phyloP scores from a whole-genome alignment of 2,329 filamentous ascomycete species.

The Ilyonectria robusta region DNA sequence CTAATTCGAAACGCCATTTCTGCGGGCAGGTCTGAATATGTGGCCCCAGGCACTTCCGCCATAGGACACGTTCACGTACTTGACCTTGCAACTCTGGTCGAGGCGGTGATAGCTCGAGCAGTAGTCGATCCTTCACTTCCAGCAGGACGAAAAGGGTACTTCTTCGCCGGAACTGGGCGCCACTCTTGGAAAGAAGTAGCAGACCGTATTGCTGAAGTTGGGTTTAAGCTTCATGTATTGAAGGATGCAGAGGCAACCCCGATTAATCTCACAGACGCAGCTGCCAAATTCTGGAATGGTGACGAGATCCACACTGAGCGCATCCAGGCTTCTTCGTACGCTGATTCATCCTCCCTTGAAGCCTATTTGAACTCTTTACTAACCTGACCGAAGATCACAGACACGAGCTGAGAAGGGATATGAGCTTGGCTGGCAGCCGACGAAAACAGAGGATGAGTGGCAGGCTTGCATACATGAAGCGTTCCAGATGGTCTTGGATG shows the following conservation, averaged over 20 bases:
- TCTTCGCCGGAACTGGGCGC: neutral
- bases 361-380: too few species aligned
- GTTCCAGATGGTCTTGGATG: too few species aligned
- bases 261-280: neutral
- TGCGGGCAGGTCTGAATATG: neutral
- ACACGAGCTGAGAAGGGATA: too few species aligned
- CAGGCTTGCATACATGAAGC: too few species aligned
- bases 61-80: neutral
- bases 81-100: neutral
- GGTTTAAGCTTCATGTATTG: neutral
- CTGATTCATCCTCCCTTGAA: too few species aligned
- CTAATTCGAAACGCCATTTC: constrained; percentile 16
- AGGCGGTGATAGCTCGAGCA: neutral
- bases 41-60: neutral
- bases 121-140: neutral
- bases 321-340: neutral
- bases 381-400: too few species aligned
- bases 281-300: neutral
- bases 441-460: too few species aligned
- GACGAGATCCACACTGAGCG: neutral
- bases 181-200: neutral
- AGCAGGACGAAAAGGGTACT: neutral
- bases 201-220: neutral
- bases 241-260: neutral
- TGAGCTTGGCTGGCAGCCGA: too few species aligned